Conservation (phyloP, 225 moss, liverwort and hornwort genomes). For the Ulota crispa region DNA sequence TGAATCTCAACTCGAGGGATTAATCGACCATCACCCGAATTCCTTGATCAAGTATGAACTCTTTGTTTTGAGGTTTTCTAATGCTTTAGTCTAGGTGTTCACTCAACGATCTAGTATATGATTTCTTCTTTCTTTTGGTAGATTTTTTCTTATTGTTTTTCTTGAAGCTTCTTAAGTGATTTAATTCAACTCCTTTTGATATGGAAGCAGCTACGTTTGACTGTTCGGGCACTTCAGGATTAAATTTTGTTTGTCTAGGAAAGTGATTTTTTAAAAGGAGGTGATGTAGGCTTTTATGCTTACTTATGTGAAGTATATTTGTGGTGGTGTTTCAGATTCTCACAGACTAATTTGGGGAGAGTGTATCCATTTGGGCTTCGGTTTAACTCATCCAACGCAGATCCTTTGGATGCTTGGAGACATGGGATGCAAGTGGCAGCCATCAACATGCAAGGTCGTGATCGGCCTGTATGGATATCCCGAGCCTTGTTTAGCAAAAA, state of each 20-base stretch:
- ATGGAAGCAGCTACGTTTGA: neutral
- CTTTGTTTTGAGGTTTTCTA: neutral
- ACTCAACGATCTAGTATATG: neutral
- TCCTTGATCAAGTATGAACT: conserved; percentile 64
- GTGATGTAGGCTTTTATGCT: neutral
- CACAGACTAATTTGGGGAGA: conserved; percentile 74
- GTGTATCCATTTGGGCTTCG: conserved; percentile 91
- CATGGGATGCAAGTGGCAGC: conserved; percentile 92
- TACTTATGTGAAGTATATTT: neutral
- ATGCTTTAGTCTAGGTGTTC: neutral
- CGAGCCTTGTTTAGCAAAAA: conserved; percentile 68
- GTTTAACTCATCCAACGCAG: conserved; percentile 90
- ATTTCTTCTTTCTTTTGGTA: neutral
- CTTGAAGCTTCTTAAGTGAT: neutral
- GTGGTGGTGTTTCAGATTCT: conserved; percentile 51
- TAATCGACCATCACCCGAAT: conserved; percentile 55
- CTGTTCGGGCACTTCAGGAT: neutral
- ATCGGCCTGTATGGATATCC: conserved; percentile 75
- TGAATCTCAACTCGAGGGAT: conserved; percentile 69
- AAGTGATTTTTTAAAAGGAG: neutral
- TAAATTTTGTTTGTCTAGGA: neutral
- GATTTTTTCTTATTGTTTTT: neutral
- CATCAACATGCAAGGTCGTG: conserved; percentile 88
- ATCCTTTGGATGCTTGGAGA: conserved; percentile 83
- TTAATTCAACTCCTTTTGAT: neutral